Evolutionary conservation across 306 rosid genomes (phyloP).

Genomic region (Vicia faba): DNA sequence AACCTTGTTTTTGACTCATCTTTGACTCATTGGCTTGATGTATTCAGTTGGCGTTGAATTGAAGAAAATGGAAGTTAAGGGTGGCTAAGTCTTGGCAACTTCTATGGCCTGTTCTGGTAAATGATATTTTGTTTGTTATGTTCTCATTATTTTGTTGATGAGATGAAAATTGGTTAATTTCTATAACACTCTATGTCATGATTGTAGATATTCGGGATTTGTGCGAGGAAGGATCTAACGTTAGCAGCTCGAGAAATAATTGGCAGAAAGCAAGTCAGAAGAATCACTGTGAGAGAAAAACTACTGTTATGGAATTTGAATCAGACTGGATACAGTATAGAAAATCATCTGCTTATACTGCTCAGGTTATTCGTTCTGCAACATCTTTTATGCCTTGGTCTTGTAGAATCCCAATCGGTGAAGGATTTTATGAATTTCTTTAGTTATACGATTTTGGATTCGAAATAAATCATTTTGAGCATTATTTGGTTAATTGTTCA

Average conservation of each 20-base stretch:
- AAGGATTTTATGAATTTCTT: constrained; percentile 78
- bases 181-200: background rate
- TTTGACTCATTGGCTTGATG: constrained; percentile 25
- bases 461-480: constrained; percentile 25
- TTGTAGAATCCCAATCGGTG: constrained; percentile 79
- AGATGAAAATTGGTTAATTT: constrained; percentile 17
- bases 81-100: constrained; percentile 63
- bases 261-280: constrained; percentile 37
- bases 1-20: background rate
- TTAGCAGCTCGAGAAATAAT: constrained; percentile 42
- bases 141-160: constrained; percentile 16
- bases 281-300: constrained; percentile 48
- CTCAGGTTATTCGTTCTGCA: constrained; percentile 74
- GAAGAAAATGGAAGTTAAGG: constrained; percentile 66
- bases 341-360: constrained; percentile 69
- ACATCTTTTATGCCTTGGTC: constrained; percentile 90
- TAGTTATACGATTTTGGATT: constrained; percentile 36
- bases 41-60: constrained; percentile 42
- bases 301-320: constrained; percentile 80
- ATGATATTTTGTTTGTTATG: constrained; percentile 2
- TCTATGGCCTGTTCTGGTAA: constrained; percentile 25
- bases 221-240: constrained; percentile 55
- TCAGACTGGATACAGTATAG: constrained; percentile 71
- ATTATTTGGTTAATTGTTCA: constrained; percentile 41
- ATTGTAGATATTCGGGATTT: constrained; percentile 56